Base-by-base conservation (phyloP, 2,329 filamentous ascomycete genomes). In the Cladosporium cucumerinum region DNA sequence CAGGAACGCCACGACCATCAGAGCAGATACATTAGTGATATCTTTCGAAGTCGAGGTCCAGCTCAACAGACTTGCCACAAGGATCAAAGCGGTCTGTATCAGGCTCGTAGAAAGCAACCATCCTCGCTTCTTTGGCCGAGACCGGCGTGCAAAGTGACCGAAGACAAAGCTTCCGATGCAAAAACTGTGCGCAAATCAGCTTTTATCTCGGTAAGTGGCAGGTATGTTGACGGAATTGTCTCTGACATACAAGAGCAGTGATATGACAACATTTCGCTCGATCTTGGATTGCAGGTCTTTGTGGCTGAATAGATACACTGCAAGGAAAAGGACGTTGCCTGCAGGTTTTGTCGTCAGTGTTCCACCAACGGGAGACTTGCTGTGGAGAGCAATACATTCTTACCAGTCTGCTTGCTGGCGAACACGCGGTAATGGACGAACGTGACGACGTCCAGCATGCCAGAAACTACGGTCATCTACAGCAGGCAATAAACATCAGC, bases 361-460 rank as follows among this genome's bases (percentile, higher is more conserved):
- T 16, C 10, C n/a, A 16, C 30, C 32, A 4, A 36, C 10, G 21
- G 16, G 26, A 18, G 6, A 14, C 2, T 10, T 49, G 6, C 28
- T 54, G 16, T 14, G 23, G 28, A n/a, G 32, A 23, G 11, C 16
- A 18, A 12, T 26, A 0, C 23, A 12, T 32, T 84, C 2, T 83
- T 80, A 28, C 72, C 72, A 2, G 72, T 74, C 28, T 71, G 70
- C 59, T 74, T 74, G 18, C 69, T 71, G 21, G 69, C 68, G 49
- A 73, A 74, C 25, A 73, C 67, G 36, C 64, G 64, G 63, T 72
- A 74, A 54, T 67, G 69, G 21, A 68, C 67, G 66, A 69, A 73
- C 18, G 72, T 74, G 66, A 72, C 70, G 25, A 69, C 70, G 39
- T 74, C 72, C 16, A 73, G 67, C 11, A 68, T 64, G 25, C 72